Percentiles rank a stretch among this genome's conserved stretches.
Evolutionary conservation across 345 rosid genomes (phyloP).

Genomic region (Reutealis trisperma): DNA sequence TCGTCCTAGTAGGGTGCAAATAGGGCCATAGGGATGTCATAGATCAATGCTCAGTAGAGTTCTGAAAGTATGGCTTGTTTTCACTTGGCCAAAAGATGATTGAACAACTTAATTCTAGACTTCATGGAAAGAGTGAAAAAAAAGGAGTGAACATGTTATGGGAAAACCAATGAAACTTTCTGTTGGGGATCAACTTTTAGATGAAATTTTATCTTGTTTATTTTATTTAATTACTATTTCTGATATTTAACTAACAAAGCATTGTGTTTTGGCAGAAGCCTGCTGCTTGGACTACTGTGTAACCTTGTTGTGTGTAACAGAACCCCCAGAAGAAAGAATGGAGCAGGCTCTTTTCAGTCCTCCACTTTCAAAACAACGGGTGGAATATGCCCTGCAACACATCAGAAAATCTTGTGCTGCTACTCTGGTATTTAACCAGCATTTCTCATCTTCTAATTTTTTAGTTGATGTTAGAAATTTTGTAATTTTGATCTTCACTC

Average conservation of each 20-base stretch:
- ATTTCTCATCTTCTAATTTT: constrained; percentile 3
- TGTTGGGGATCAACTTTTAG: not conserved
- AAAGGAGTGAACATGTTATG: not conserved
- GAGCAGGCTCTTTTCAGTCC: constrained; percentile 94
- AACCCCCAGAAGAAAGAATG: constrained; percentile 89
- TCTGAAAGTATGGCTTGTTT: not conserved
- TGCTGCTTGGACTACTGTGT: constrained; percentile 52
- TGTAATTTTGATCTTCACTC: not conserved
- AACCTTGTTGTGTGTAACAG: constrained; percentile 59
- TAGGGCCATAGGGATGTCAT: not conserved
- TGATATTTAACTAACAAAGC: constrained; percentile 6
- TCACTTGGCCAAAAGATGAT: not conserved
- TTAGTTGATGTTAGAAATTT: not conserved
- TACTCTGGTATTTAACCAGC: constrained; percentile 55
- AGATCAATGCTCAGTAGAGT: not conserved
- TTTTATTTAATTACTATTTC: constrained; percentile 1
- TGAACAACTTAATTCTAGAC: not conserved
- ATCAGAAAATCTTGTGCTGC: constrained; percentile 71
- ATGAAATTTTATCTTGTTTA: not conserved
- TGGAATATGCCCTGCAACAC: constrained; percentile 80
- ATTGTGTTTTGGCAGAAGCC: constrained; percentile 34
- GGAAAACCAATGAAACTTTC: not conserved
- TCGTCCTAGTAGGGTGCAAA: not conserved
- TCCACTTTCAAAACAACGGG: constrained; percentile 93
- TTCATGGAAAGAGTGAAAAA: not conserved